Evolutionary conservation across 345 rosid genomes (phyloP).

Genomic region (Gossypium stocksii): DNA sequence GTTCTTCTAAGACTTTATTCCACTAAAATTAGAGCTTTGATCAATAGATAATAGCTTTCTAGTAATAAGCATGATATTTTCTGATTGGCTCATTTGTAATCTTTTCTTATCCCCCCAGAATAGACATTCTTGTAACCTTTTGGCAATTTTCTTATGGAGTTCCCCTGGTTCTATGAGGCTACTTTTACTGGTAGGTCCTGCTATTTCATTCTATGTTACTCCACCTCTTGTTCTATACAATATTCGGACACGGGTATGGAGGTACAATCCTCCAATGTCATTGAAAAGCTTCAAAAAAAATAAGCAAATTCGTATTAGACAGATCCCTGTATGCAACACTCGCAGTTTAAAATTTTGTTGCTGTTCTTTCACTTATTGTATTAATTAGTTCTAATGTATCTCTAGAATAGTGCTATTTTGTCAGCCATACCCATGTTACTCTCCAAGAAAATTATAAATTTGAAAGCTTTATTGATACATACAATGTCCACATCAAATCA

Average conservation of each 20-base stretch:
- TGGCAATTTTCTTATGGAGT: constrained; percentile 51
- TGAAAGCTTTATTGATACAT: not conserved
- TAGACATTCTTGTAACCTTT: constrained; percentile 26
- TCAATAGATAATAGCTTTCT: not conserved
- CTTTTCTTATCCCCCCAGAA: constrained; percentile 26
- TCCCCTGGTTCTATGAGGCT: constrained; percentile 35
- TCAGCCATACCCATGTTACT: not conserved
- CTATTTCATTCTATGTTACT: not conserved
- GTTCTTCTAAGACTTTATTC: not conserved
- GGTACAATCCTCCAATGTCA: no score
- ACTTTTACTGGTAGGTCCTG: constrained; percentile 43
- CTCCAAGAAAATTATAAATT: constrained; percentile 11
- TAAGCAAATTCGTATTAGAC: no score
- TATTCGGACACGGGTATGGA: not conserved
- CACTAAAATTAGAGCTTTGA: not conserved
- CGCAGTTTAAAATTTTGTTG: not conserved
- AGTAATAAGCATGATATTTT: not conserved
- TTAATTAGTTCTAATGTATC: not conserved
- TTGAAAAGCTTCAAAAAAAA: no score
- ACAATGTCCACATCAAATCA: not conserved
- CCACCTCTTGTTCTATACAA: no score
- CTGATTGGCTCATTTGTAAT: not conserved
- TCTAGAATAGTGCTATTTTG: not conserved
- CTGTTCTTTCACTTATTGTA: not conserved
- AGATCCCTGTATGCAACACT: no score